phyloP scores from a whole-genome alignment of 495 filamentous ascomycete species.

The Letharia columbiana region DNA sequence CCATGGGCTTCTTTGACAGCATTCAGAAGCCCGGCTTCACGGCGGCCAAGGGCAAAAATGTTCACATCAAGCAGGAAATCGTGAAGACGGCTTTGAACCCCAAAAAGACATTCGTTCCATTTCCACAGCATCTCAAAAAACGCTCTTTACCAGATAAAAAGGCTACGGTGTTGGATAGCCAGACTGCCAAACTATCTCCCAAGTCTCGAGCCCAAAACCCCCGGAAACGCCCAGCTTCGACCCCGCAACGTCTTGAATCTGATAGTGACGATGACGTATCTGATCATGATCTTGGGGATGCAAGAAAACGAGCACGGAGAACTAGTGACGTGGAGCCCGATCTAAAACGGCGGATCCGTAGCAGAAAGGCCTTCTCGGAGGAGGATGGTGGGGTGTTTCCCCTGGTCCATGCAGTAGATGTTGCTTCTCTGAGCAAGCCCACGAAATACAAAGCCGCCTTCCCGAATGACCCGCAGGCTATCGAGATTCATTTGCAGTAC shows the following conservation, averaged over 20 bases:
- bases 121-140: conserved; percentile 4
- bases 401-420: conserved; percentile 61
- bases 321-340: conserved; percentile 44
- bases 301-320: conserved; percentile 40
- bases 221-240: conserved; percentile 39
- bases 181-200: conserved; percentile 29
- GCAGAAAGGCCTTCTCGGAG: conserved; percentile 51
- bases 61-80: conserved; percentile 42
- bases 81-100: conserved; percentile 32
- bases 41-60: conserved; percentile 42
- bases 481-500: conserved; percentile 58
- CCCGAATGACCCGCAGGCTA: conserved; percentile 37
- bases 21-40: conserved; percentile 46
- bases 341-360: conserved; percentile 49
- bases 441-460: conserved; percentile 42
- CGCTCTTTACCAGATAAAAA: conserved; percentile 22
- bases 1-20: conserved; percentile 50
- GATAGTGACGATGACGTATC: conserved; percentile 37
- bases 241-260: conserved; percentile 43
- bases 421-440: conserved; percentile 44
- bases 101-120: conserved; percentile 23
- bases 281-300: conserved; percentile 40
- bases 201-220: conserved; percentile 32
- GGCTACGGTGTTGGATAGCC: conserved; percentile 30
- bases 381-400: conserved; percentile 41